These are phyloP conservation scores for Ensete ventricosum DNA, from an alignment of 176 grass and related monocot species.

Conservation along the genomic window DNA sequence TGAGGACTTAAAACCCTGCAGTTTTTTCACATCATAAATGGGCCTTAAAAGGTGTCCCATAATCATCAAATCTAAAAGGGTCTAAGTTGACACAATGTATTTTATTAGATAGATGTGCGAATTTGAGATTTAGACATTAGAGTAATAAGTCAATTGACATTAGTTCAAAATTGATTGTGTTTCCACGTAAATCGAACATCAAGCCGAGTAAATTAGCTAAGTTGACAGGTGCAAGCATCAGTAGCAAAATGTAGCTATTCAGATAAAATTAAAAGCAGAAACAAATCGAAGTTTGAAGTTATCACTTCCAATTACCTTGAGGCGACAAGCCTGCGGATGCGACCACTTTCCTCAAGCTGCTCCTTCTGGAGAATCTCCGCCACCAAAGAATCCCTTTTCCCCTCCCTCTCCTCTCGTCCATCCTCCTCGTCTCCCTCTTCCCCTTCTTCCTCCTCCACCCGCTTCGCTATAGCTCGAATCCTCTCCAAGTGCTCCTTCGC, in stretches of 20 bases:
- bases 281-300: neutral
- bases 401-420: conserved; percentile 22
- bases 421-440: conserved; percentile 34
- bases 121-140: neutral
- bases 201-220: no score
- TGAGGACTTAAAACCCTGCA: conserved; percentile 53
- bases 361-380: conserved; percentile 57
- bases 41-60: neutral
- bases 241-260: neutral
- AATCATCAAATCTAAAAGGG: neutral
- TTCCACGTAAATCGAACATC: no score
- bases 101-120: neutral
- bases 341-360: conserved; percentile 71
- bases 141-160: no score
- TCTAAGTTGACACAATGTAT: neutral
- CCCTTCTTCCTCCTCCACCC: conserved; percentile 38
- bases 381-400: conserved; percentile 38
- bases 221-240: neutral
- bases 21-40: conserved; percentile 3
- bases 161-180: no score
- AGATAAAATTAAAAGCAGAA: neutral
- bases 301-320: conserved; percentile 33
- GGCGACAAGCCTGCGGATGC: conserved; percentile 43
- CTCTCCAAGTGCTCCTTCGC: conserved; percentile 55
- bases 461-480: conserved; percentile 37